These are phyloP conservation scores for Canna indica DNA, from an alignment of 176 grass and related monocot species.

Conservation along the genomic window DNA sequence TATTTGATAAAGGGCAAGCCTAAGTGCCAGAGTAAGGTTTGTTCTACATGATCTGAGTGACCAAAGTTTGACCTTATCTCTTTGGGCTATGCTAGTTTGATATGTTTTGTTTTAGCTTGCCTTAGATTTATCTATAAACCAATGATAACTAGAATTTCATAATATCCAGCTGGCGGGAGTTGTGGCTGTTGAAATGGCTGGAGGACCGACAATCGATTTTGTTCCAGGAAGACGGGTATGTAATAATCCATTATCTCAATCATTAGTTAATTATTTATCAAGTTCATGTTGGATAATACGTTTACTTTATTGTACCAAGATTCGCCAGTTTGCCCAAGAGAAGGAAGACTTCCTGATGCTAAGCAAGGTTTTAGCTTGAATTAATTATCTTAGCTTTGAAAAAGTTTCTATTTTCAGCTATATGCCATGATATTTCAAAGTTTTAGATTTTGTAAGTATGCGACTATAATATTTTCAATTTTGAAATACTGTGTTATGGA, in stretches of 20 bases:
- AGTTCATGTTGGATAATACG: constrained; percentile 13
- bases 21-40: not conserved
- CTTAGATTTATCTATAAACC: not conserved
- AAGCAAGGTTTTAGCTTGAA: constrained; percentile 40
- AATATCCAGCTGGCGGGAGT: constrained; percentile 74
- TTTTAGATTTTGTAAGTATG: no score
- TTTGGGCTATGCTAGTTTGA: not conserved
- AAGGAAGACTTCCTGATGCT: constrained; percentile 12
- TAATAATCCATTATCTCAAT: constrained; percentile 3
- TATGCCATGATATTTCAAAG: not conserved
- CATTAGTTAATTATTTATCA: constrained; percentile 6
- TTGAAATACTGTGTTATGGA: no score
- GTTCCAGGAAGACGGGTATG: constrained; percentile 72
- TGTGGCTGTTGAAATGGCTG: constrained; percentile 90
- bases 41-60: not conserved
- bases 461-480: no score
- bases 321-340: constrained; percentile 77
- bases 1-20: no score
- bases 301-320: constrained; percentile 44
- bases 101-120: not conserved
- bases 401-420: no score
- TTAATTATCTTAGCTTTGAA: not conserved
- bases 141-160: constrained; percentile 10
- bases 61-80: not conserved
- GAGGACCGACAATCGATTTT: constrained; percentile 74